A percentile compares a stretch with the other conserved stretches of the same genome.
Evolutionary conservation across 257 asterid species (phyloP).

Genomic region (Solanum appendiculatum): DNA sequence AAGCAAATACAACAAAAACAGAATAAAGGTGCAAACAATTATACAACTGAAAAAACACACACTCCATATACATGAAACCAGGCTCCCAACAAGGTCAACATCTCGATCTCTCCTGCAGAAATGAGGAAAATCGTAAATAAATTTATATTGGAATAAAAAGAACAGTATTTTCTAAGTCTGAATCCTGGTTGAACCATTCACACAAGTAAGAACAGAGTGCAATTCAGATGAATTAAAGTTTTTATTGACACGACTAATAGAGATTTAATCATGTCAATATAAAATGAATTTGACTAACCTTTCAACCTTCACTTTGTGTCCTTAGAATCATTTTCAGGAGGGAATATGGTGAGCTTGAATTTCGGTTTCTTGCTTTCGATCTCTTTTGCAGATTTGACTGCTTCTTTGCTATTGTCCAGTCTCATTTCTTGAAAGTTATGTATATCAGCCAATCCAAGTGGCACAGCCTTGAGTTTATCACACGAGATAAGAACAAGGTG

Average conservation of each 20-base stretch:
- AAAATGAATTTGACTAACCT: neutral
- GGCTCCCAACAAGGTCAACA: neutral
- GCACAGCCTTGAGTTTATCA: neutral
- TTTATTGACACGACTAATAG: neutral
- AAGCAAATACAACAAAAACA: neutral
- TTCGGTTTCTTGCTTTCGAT: neutral
- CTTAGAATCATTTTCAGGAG: neutral
- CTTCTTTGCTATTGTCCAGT: neutral
- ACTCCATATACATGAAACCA: neutral
- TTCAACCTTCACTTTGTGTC: neutral
- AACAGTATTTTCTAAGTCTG: neutral
- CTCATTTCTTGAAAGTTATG: neutral
- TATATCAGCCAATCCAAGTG: neutral
- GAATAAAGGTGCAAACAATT: neutral
- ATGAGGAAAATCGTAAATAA: neutral
- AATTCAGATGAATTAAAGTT: neutral
- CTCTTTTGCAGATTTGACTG: neutral
- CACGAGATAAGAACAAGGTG: neutral
- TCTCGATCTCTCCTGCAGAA: neutral
- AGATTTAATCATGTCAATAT: neutral
- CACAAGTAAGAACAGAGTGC: neutral
- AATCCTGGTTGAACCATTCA: neutral
- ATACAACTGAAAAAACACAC: neutral
- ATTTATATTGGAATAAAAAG: neutral
- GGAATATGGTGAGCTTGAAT: neutral